phyloP scores from a whole-genome alignment of 441 rosid species.

The Pelargonium australe region DNA sequence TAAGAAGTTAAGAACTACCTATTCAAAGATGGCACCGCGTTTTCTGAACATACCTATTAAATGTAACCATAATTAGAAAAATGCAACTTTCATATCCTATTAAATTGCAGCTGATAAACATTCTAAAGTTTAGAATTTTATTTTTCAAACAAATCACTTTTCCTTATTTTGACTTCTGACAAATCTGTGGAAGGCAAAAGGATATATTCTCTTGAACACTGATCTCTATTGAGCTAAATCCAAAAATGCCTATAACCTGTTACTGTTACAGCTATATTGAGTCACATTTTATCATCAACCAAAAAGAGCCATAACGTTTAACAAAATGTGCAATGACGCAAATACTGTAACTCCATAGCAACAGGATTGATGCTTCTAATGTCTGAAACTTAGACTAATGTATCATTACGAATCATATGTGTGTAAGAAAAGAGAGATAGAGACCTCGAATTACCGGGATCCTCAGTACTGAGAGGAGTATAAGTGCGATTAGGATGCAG shows the following conservation, averaged over 20 bases:
- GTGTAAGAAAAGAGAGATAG: not conserved
- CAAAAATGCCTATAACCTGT: not conserved
- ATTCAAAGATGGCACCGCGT: not conserved
- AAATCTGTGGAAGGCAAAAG: not conserved
- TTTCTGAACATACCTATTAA: not conserved
- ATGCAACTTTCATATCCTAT: not conserved
- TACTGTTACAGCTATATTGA: not conserved
- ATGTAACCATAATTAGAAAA: not conserved
- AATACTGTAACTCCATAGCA: not conserved
- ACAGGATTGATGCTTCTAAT: not conserved
- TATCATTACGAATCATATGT: not conserved
- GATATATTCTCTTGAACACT: not conserved
- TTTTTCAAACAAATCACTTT: not conserved
- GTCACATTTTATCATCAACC: not conserved
- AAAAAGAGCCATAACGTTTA: not conserved
- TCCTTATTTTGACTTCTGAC: not conserved
- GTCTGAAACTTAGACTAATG: not conserved
- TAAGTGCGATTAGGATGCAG: conserved; percentile 60
- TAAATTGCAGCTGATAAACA: not conserved
- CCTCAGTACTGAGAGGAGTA: conserved; percentile 78
- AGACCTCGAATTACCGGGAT: conserved; percentile 77
- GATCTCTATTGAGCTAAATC: not conserved
- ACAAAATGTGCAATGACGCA: not conserved
- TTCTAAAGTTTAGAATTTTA: not conserved
- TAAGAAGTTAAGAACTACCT: not conserved